A percentile compares a stretch with the other conserved stretches of the same genome.
Conservation (phyloP, 495 filamentous ascomycete genomes). For the Sordaria brevicollis region DNA sequence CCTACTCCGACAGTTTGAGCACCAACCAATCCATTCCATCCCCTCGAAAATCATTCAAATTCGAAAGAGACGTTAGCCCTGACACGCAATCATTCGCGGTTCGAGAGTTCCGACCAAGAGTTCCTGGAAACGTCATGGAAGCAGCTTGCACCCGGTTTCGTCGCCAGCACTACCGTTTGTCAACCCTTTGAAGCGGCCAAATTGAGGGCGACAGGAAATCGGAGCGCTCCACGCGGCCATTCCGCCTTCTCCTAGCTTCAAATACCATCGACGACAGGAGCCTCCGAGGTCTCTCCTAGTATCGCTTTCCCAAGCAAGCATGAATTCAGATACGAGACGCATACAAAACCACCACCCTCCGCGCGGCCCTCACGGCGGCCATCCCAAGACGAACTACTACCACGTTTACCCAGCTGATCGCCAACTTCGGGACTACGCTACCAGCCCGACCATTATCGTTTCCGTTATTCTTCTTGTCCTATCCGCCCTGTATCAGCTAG, state of each 20-base stretch:
- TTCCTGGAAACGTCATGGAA: background rate
- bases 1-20: background rate
- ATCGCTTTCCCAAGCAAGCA: slow-evolving; percentile 2
- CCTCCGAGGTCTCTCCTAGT: background rate
- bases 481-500: slow-evolving; percentile 31
- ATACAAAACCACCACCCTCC: slow-evolving; percentile 14
- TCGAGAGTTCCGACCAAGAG: background rate
- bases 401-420: slow-evolving; percentile 9
- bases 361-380: slow-evolving; percentile 10
- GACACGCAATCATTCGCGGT: background rate
- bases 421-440: slow-evolving; percentile 19
- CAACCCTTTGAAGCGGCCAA: background rate
- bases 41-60: background rate
- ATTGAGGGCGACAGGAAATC: background rate
- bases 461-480: slow-evolving; percentile 28
- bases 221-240: background rate
- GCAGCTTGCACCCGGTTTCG: background rate
- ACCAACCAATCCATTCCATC: background rate
- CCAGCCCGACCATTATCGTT: slow-evolving; percentile 26
- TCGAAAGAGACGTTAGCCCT: background rate
- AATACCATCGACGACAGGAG: background rate
- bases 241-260: background rate
- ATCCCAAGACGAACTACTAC: slow-evolving; percentile 8
- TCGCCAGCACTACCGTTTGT: background rate
- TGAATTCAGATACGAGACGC: slow-evolving; percentile 20